Conservation (phyloP, 345 rosid genomes). For the Mangifera indica region DNA sequence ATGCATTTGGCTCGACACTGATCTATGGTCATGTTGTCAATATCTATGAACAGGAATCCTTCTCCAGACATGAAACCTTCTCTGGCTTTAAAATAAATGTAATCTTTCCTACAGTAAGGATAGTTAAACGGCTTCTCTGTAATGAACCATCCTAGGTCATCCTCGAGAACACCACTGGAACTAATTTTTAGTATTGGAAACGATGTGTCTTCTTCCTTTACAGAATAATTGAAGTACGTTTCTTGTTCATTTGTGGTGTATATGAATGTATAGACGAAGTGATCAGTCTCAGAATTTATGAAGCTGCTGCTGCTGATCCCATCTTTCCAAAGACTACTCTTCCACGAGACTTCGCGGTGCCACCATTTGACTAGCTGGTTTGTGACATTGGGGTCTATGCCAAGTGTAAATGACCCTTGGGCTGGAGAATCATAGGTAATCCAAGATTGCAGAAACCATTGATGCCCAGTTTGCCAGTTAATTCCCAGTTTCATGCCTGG, state of each 20-base stretch:
- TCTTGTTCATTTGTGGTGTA: slow-evolving; percentile 19
- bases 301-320: background rate
- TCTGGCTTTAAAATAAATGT: accelerated
- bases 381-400: slow-evolving; percentile 29
- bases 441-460: slow-evolving; percentile 37
- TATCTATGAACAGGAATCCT: slow-evolving; percentile 9
- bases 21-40: background rate
- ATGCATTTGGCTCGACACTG: slow-evolving; percentile 20
- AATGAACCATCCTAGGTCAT: background rate
- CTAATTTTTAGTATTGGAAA: background rate
- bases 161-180: background rate
- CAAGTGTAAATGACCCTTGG: slow-evolving; percentile 26
- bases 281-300: accelerated
- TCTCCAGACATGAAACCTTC: background rate
- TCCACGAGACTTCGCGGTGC: slow-evolving; percentile 23
- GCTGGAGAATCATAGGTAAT: slow-evolving; percentile 13
- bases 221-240: slow-evolving; percentile 14
- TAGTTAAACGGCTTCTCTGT: no score
- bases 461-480: slow-evolving; percentile 25
- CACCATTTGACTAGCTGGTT: slow-evolving; percentile 25
- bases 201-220: background rate
- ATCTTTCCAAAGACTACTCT: slow-evolving; percentile 18
- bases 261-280: background rate
- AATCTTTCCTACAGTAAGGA: no score
- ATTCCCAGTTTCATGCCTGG: slow-evolving; percentile 51